phyloP scores from a whole-genome alignment of 345 rosid species.

The Acer saccharum region DNA sequence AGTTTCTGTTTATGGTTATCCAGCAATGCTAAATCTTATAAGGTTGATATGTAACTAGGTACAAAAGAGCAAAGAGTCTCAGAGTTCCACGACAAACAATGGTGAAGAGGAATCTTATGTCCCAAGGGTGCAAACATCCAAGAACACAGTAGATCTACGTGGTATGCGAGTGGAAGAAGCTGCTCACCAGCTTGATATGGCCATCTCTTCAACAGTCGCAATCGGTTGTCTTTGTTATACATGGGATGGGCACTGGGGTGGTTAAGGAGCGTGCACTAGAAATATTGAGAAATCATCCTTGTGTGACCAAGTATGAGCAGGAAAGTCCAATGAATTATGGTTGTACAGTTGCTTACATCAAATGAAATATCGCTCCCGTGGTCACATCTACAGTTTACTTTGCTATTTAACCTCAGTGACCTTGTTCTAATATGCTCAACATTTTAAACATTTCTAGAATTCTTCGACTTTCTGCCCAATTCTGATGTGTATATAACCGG shows the following conservation, averaged over 20 bases:
- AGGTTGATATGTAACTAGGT: slow-evolving; percentile 26
- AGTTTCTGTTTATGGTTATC: slow-evolving; percentile 2
- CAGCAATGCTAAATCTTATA: slow-evolving; percentile 15
- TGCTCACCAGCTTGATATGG: slow-evolving; percentile 61
- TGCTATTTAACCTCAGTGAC: neutral
- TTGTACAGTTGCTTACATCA: slow-evolving; percentile 88
- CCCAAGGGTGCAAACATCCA: slow-evolving; percentile 62
- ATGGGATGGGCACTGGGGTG: slow-evolving; percentile 82
- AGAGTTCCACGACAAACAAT: slow-evolving; percentile 23
- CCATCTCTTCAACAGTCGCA: slow-evolving; percentile 45
- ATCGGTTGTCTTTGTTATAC: slow-evolving; percentile 69
- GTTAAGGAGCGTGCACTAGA: slow-evolving; percentile 67
- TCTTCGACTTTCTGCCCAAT: neutral
- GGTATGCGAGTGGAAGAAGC: slow-evolving; percentile 89
- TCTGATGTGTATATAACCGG: slow-evolving; percentile 7
- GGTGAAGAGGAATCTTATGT: slow-evolving; percentile 39
- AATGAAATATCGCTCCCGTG: slow-evolving; percentile 28
- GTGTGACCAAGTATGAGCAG: slow-evolving; percentile 62
- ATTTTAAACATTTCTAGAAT: neutral
- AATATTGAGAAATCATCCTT: slow-evolving; percentile 57
- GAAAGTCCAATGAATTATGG: slow-evolving; percentile 83
- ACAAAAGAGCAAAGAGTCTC: slow-evolving; percentile 36
- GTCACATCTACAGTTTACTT: neutral
- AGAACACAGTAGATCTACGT: slow-evolving; percentile 80
- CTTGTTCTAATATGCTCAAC: neutral